Evolutionary conservation across 768 basidiomycete genomes (phyloP), one percentile per base, ranked within the genome.

Genomic region (Pleurotus platypus): DNA sequence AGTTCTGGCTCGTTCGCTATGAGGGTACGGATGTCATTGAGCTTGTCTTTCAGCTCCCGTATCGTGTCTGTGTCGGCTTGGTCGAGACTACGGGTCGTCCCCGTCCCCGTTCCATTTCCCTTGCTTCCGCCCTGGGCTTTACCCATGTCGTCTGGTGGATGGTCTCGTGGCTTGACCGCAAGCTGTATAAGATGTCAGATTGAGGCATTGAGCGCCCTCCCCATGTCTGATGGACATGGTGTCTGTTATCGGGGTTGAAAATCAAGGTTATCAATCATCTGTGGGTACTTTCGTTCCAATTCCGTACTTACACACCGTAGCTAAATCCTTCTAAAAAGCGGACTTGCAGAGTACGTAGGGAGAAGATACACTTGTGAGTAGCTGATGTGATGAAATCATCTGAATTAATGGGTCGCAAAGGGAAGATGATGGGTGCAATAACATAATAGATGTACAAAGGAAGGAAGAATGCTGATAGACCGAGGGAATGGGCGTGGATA

Each of bases 11-110:
- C 51, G 24, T 42, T 54, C 20, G 51, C 51, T 12, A 54, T 37
- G 18, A 54, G 51, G 6, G 18, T 37, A n/a, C 51, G 51, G 42
- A 54, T 54, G 51, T 54, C 51, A n/a, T 54, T 42, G 12, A 54
- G 51, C 39, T 54, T 54, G 16, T 54, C 51, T 15, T 54, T 54
- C 16, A 54, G 51, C 24, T 54, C 51, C 20, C 38, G 37, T n/a
- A 54, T 54, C 37, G 51, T 54, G 27, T 54, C 42, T 16, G 37
- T 54, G 39, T 54, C 51, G 16, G 51, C 51, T n/a, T 54, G 37
- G 27, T 39, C 51, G 51, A 54, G 37, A n/a, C 51, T 54, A 12
- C 37, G 35, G 16, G 42, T 9, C 30, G 49, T 13, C 13, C 13
- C 27, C 16, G 16, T 50, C 9, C 30, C 30, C 8, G 30, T 35